Evolutionary conservation across 2,329 filamentous ascomycete genomes (phyloP), one percentile per base, ranked within the genome.

Genomic region (Aspergillus cejpii): DNA sequence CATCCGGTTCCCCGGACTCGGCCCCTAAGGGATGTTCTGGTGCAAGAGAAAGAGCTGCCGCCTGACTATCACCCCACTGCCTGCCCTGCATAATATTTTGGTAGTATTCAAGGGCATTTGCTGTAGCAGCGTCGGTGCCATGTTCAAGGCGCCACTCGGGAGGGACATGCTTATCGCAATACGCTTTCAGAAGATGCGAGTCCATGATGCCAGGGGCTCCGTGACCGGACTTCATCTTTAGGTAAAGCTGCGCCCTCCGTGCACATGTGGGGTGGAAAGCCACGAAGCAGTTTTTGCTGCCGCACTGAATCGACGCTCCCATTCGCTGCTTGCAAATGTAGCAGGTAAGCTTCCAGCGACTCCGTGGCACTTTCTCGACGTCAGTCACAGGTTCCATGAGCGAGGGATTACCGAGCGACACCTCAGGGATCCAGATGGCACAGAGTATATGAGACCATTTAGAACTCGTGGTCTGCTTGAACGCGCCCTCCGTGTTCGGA

Each of bases 341-440:
- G 70, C 92, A 98, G 31, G 80, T 83, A 61, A 96, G 73, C 65
- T 87, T 94, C 92, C 92, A 98, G 50, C 92, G 80, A 49, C 84
- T 90, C 63, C 89, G 92, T 1, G 92, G 92, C 2, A 98, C 91
- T 67, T 96, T 96, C 64, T 98, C 92, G 27, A 98, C 87, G 56
- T 97, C 92, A 75, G 92, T 94, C 40, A 98, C 89, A 0, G 92
- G 92, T 61, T 98, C 92, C 87, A 97, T 96, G 63, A 97, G 92
- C 6, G 90, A 95, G 50, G 88, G 85, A 61, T 98, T 98, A 11
- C 90, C 92, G 39, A 98, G 80, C 3, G 87, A 91, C 5, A 97
- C 88, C 69, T 98, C 92, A 0, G 92, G 92, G 58, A 98, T 96
- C 92, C 92, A 98, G 73, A 97, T 92, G 24, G 92, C 88, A 63